Evolutionary conservation across 139 green algal genomes (phyloP).

Genomic region (Coelastrella sp.): DNA sequence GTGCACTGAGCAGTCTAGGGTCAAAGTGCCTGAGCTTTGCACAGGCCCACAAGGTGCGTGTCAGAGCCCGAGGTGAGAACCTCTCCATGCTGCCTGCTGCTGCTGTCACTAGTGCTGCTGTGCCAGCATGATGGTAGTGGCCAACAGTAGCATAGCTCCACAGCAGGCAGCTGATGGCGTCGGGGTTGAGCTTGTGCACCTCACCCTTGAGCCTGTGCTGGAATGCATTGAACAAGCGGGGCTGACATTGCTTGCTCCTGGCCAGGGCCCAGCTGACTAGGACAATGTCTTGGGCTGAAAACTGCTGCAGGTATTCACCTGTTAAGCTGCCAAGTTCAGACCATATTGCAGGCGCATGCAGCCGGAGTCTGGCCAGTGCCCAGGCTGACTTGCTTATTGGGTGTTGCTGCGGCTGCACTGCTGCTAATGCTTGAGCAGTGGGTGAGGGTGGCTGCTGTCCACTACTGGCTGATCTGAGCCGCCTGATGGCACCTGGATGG

Average conservation of each 20-base stretch:
- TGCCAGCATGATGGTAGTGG: constrained; percentile 26
- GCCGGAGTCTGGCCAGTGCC: neutral
- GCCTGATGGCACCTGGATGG: too few relatives aligned
- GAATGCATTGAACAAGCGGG: neutral
- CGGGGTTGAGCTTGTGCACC: neutral
- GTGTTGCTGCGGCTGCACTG: constrained; percentile 28
- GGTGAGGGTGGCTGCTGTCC: neutral
- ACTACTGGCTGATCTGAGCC: neutral
- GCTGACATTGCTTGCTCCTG: neutral
- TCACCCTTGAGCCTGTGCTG: neutral
- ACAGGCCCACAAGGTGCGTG: constrained; percentile 21
- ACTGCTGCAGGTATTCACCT: constrained; percentile 4
- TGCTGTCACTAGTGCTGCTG: neutral
- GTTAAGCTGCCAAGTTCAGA: constrained; percentile 29
- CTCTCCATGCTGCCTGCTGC: constrained; percentile 36
- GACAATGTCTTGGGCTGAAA: constrained; percentile 20
- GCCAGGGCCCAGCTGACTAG: constrained; percentile 25
- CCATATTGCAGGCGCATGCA: constrained; percentile 19
- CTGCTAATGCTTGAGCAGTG: neutral
- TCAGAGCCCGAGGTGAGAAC: constrained; percentile 21
- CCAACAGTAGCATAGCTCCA: constrained; percentile 31
- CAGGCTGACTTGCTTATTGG: neutral
- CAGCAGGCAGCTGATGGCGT: constrained; percentile 35
- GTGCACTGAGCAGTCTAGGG: constrained; percentile 34
- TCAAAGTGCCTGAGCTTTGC: constrained; percentile 41